These are phyloP conservation scores for Penicillium brevicompactum DNA, from an alignment of 2,329 filamentous ascomycete species.

Conservation along the genomic window DNA sequence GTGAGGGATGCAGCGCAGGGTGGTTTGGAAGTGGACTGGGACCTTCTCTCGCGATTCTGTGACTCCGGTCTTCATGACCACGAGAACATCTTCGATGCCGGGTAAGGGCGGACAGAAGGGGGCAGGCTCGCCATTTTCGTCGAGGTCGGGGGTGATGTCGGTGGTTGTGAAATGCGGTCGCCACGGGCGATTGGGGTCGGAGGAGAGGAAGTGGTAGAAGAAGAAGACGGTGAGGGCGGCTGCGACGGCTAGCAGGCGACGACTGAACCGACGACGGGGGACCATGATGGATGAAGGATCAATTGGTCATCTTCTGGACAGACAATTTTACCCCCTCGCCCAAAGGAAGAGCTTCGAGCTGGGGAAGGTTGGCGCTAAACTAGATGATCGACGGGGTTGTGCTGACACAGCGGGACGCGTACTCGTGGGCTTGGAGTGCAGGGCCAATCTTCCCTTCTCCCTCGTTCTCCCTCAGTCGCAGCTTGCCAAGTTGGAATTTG, in stretches of 20 bases:
- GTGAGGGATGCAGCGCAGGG: constrained; percentile 58
- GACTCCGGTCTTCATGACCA: constrained; percentile 61
- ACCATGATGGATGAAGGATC: constrained; percentile 34
- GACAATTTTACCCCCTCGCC: constrained; percentile 1
- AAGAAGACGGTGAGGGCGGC: constrained; percentile 59
- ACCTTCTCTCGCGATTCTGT: constrained; percentile 59
- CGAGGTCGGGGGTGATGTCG: constrained; percentile 7
- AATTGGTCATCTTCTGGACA: constrained; percentile 13
- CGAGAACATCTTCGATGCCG: constrained; percentile 55
- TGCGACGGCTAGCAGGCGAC: constrained; percentile 51
- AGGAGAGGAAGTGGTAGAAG: constrained; percentile 58
- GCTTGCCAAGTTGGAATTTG: not conserved
- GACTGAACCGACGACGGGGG: constrained; percentile 42
- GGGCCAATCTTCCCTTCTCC: too few relatives aligned
- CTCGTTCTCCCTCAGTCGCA: too few relatives aligned
- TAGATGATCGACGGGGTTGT: constrained; percentile 14
- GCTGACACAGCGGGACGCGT: constrained; percentile 24
- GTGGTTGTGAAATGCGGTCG: constrained; percentile 11
- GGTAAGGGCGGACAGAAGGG: constrained; percentile 37
- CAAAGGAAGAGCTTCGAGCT: not conserved
- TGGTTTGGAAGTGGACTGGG: constrained; percentile 56
- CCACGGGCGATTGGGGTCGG: constrained; percentile 28
- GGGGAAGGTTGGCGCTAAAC: constrained; percentile 6
- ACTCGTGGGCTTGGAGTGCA: not conserved
- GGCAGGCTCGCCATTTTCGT: constrained; percentile 16